Evolutionary conservation across 768 basidiomycete species (phyloP), one percentile per base, ranked within the genome.

Genomic region (Cystofilobasidium macerans): DNA sequence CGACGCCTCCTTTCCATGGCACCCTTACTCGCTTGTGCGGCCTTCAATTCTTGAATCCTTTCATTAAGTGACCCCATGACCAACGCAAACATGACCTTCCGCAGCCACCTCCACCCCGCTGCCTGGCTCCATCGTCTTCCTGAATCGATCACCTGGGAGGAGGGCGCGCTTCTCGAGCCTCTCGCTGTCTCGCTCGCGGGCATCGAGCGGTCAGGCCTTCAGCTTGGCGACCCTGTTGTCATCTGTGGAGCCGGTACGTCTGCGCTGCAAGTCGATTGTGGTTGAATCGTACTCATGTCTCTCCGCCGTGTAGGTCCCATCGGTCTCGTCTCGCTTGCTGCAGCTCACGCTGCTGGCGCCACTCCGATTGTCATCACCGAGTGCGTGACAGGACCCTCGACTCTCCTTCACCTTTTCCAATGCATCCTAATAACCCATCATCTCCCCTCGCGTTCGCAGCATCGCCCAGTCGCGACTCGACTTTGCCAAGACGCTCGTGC

Each of bases 281-380:
- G 22, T 32, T n/a, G 42, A 28, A 26, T 8, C 2, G 6, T 13
- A 13, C 30, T 18, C 12, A 32, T 12, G 18, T 45, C 22, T 26
- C 16, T 28, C 24, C 40, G 53, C 59, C 14, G 1, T 40, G 77
- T 77, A 18, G 78, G 78, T 16, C 77, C 78, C 9, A 78, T 79
- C 68, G 78, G 78, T 36, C 72, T 79, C 47, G 73, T 79, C 65
- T 74, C 77, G 38, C 74, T 78, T 13, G 70, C 76, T 16, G 74
- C 76, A 6, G 74, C 74, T 30, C 74, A 72, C 47, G 78, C 78
- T 16, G 75, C 78, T 11, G 78, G 78, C 2, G 76, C 76, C 30
- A 68, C 72, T 14, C 78, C 78, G 16, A 77, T 79, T 66, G 76
- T 78, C 59, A 77, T 78, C 66, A 78, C 78, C 64, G 78, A 79